These are phyloP conservation scores for Paraurostyla sp. DNA, from an alignment of 73 alveolate genomes.

Conservation along the genomic window DNA sequence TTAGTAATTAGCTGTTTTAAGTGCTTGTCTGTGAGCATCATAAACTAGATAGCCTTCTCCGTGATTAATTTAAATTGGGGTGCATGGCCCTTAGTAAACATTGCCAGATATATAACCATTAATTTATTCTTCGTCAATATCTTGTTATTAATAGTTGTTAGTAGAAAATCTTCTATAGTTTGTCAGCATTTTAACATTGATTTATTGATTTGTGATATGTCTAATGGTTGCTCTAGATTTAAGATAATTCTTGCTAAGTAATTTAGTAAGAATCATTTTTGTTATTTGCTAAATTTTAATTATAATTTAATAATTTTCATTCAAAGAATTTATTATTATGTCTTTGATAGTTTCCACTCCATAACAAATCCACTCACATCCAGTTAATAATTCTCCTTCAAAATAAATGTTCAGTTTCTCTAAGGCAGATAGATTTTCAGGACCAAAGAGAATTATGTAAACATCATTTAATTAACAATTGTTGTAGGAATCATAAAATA, in stretches of 20 bases:
- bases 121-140: too few relatives aligned
- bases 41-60: too few relatives aligned
- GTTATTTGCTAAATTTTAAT: neutral
- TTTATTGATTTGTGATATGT: neutral
- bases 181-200: too few relatives aligned
- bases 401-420: slow-evolving; percentile 53
- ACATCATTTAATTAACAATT: neutral
- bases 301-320: neutral
- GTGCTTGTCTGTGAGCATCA: neutral
- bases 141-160: too few relatives aligned
- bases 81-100: too few relatives aligned
- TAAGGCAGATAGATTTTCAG: slow-evolving; percentile 58
- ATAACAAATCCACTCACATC: slow-evolving; percentile 35
- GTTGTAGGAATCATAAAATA: slow-evolving; percentile 3
- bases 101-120: too few relatives aligned
- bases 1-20: neutral
- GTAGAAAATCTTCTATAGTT: too few relatives aligned
- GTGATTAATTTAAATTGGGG: too few relatives aligned
- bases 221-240: neutral
- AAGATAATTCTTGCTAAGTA: neutral
- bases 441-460: slow-evolving; percentile 35
- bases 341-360: slow-evolving; percentile 63
- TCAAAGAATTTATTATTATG: slow-evolving; percentile 33
- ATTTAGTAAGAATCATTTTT: slow-evolving; percentile 22
- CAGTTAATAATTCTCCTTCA: slow-evolving; percentile 58